These are phyloP conservation scores for Fusarium scirpi DNA, from an alignment of 2,329 filamentous ascomycete species.

Conservation along the genomic window DNA sequence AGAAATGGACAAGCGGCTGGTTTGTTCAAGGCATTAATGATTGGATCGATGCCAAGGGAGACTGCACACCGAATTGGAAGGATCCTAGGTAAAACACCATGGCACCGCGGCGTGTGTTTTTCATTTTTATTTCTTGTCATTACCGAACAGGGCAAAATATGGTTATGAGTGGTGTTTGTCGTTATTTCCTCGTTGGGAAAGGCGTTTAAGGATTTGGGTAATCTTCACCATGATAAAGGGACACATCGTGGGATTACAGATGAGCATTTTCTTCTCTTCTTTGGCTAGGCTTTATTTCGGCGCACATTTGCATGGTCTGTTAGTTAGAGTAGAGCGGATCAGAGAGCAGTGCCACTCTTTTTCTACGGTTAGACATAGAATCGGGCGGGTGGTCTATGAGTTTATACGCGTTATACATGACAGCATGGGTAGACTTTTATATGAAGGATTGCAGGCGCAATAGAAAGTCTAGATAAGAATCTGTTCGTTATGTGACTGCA, in stretches of 20 bases:
- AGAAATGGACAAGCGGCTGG: conserved; percentile 59
- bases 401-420: conserved; percentile 7
- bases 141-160: not conserved
- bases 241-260: conserved; percentile 23
- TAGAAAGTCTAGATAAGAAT: not conserved
- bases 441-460: conserved; percentile 5
- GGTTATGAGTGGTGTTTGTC: conserved; percentile 17
- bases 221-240: conserved; percentile 35
- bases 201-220: conserved; percentile 31
- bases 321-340: conserved; percentile 9
- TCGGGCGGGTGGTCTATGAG: not conserved
- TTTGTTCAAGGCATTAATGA: conserved; percentile 60
- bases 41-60: conserved; percentile 60
- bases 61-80: conserved; percentile 59
- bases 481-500: not conserved
- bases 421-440: not conserved
- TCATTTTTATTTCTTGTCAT: not conserved
- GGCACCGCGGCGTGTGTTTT: conserved; percentile 2
- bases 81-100: conserved; percentile 45
- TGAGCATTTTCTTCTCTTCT: conserved; percentile 3
- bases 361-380: conserved; percentile 8
- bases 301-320: conserved; percentile 17
- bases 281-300: conserved; percentile 11
- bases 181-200: not conserved
- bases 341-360: conserved; percentile 6